Evolutionary conservation across 495 filamentous ascomycete genomes (phyloP).

Genomic region (Tuber brumale): DNA sequence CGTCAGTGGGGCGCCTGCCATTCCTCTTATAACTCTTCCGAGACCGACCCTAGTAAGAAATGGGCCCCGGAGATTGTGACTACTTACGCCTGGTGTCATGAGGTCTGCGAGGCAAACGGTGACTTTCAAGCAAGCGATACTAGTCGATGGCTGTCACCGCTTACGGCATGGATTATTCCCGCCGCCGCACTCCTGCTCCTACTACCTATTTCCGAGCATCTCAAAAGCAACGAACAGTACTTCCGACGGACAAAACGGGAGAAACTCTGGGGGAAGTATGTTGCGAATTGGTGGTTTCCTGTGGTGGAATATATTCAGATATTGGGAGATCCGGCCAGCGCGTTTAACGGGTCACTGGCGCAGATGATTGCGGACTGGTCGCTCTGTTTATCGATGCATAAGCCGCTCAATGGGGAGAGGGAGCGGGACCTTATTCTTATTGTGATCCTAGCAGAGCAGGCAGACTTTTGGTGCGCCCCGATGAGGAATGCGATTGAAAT

Average conservation of each 20-base stretch:
- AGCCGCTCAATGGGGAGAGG: constrained; percentile 19
- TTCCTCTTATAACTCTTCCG: constrained; percentile 28
- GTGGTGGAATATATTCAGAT: constrained; percentile 33
- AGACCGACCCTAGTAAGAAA: constrained; percentile 31
- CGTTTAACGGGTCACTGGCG: constrained; percentile 35
- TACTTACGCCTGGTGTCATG: constrained; percentile 30
- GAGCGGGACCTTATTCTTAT: constrained; percentile 34
- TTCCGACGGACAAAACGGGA: constrained; percentile 5
- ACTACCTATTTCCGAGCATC: constrained; percentile 36
- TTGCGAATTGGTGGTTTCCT: constrained; percentile 33
- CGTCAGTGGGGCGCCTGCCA: constrained; percentile 34
- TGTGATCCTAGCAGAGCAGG: constrained; percentile 35
- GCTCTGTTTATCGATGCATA: constrained; percentile 26
- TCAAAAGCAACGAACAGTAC: constrained; percentile 15
- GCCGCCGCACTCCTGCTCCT: constrained; percentile 33
- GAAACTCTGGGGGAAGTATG: constrained; percentile 22
- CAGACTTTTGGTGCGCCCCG: constrained; percentile 16
- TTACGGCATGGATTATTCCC: constrained; percentile 37
- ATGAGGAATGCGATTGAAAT: constrained; percentile 32
- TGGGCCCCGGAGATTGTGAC: constrained; percentile 33
- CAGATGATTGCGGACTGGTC: constrained; percentile 34
- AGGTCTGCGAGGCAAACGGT: constrained; percentile 26
- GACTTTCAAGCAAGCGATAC: constrained; percentile 29
- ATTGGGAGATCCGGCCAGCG: constrained; percentile 35
- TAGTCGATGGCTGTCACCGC: constrained; percentile 35